phyloP scores from a whole-genome alignment of 2,329 filamentous ascomycete genomes.

The Curvularia sp. region DNA sequence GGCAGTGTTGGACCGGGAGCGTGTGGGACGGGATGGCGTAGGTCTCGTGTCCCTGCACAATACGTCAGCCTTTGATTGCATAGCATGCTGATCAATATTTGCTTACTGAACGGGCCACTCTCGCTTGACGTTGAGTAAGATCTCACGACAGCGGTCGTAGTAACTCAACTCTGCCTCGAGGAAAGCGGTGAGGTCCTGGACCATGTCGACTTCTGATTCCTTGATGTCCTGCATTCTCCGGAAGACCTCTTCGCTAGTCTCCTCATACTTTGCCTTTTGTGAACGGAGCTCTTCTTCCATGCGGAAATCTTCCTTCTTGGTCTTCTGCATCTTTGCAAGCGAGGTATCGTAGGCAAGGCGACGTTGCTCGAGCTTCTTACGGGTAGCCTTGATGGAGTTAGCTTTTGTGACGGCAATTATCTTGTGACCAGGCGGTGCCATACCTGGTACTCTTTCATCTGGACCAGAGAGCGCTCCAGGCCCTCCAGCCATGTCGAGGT shows the following conservation, averaged over 20 bases:
- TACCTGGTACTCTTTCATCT: conserved; percentile 99
- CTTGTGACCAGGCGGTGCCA: conserved; percentile 31
- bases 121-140: conserved; percentile 72
- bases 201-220: conserved; percentile 84
- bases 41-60: conserved; percentile 36
- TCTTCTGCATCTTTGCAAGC: conserved; percentile 88
- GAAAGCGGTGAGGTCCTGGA: conserved; percentile 80
- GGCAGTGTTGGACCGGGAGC: conserved; percentile 69
- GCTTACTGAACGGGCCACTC: conserved; percentile 71
- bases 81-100: conserved; percentile 4
- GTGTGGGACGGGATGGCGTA: conserved; percentile 51
- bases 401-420: conserved; percentile 1
- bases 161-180: conserved; percentile 89
- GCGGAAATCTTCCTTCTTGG: conserved; percentile 91
- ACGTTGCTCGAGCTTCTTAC: conserved; percentile 92
- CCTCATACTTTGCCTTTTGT: conserved; percentile 95
- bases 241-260: conserved; percentile 89
- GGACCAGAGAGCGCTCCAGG: conserved; percentile 84
- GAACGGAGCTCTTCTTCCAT: conserved; percentile 90
- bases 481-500: conserved; percentile 88
- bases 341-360: conserved; percentile 91
- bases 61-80: conserved; percentile 26
- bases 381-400: conserved; percentile 64
- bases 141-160: conserved; percentile 88
- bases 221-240: conserved; percentile 96